phyloP scores from a whole-genome alignment of 805 yeast species.

The Wickerhamiella azymoides region DNA sequence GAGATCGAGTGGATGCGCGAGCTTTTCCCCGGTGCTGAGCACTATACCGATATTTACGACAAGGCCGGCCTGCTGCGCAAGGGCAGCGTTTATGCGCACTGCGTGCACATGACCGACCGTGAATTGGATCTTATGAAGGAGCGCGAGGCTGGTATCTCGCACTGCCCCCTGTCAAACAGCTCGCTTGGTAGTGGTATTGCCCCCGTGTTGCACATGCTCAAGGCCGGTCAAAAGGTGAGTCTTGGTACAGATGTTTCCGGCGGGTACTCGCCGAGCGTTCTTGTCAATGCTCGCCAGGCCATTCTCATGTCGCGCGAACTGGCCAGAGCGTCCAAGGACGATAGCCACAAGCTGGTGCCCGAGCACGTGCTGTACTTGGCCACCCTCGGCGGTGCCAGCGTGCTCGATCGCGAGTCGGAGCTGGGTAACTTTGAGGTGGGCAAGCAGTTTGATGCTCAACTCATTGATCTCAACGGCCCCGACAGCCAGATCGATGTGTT shows the following conservation, averaged over 20 bases:
- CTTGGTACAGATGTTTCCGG: slow-evolving; percentile 74
- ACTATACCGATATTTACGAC: slow-evolving; percentile 69
- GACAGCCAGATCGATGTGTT: slow-evolving; percentile 62
- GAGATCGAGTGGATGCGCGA: slow-evolving; percentile 65
- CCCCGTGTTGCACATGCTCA: slow-evolving; percentile 54
- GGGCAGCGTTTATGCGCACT: slow-evolving; percentile 78
- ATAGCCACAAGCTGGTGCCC: slow-evolving; percentile 39
- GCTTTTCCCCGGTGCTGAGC: slow-evolving; percentile 54
- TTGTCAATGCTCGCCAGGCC: slow-evolving; percentile 56
- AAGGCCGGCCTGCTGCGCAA: slow-evolving; percentile 42
- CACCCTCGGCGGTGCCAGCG: slow-evolving; percentile 81
- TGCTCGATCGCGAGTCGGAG: slow-evolving; percentile 40
- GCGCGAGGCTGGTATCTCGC: slow-evolving; percentile 61
- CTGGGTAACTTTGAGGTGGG: slow-evolving; percentile 68
- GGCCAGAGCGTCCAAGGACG: slow-evolving; percentile 40
- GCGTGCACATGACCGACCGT: slow-evolving; percentile 53
- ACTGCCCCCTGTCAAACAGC: slow-evolving; percentile 87
- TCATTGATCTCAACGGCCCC: slow-evolving; percentile 44
- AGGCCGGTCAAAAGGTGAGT: slow-evolving; percentile 57
- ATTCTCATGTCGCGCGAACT: slow-evolving; percentile 56
- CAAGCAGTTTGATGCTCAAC: slow-evolving; percentile 71
- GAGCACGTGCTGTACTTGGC: slow-evolving; percentile 67
- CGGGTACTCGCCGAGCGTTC: slow-evolving; percentile 54
- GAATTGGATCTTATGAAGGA: slow-evolving; percentile 47
- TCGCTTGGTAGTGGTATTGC: slow-evolving; percentile 86